These are phyloP conservation scores for Cutaneotrichosporon cyanovorans DNA, from an alignment of 1,284 basidiomycete genomes.

Conservation along the genomic window DNA sequence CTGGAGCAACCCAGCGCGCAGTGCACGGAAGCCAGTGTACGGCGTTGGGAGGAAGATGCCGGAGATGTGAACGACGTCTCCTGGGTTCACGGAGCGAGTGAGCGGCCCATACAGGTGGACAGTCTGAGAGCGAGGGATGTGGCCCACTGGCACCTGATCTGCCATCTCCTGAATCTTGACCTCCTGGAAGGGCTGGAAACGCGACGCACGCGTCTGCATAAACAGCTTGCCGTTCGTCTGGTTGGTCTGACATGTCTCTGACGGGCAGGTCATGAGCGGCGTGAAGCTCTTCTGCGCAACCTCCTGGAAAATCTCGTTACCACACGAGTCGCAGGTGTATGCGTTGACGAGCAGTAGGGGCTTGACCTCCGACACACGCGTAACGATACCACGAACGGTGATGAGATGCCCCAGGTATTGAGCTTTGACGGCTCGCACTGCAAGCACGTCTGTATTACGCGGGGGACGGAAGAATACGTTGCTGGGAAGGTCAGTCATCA, in stretches of 20 bases:
- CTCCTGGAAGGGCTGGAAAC: constrained; percentile 98
- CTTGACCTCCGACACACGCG: constrained; percentile 97
- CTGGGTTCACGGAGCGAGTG: constrained; percentile 86
- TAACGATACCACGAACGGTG: constrained; percentile 94
- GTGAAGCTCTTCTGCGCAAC: constrained; percentile 88
- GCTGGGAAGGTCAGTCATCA: constrained; percentile 46
- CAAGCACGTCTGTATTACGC: constrained; percentile 58
- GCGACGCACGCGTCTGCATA: constrained; percentile 95
- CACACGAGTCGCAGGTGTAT: constrained; percentile 97
- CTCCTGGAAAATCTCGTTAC: constrained; percentile 97
- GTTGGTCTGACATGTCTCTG: constrained; percentile 77
- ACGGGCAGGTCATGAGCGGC: constrained; percentile 81
- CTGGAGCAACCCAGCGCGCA: constrained; percentile 89
- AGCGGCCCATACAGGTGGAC: constrained; percentile 85
- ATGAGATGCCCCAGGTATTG: constrained; percentile 82
- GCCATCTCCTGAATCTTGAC: constrained; percentile 99
- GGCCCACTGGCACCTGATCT: constrained; percentile 98
- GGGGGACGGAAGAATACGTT: constrained; percentile 90
- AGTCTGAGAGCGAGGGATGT: constrained; percentile 98
- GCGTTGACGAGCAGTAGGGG: constrained; percentile 95
- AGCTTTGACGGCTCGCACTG: constrained; percentile 85
- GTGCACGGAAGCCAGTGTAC: constrained; percentile 77
- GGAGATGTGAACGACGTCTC: constrained; percentile 88
- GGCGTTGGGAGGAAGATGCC: constrained; percentile 85
- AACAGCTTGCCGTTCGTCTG: constrained; percentile 83